Percentiles rank a stretch among this genome's conserved stretches.
Conservation (phyloP, 2,329 filamentous ascomycete species). For the Apiospora pterosperma region DNA sequence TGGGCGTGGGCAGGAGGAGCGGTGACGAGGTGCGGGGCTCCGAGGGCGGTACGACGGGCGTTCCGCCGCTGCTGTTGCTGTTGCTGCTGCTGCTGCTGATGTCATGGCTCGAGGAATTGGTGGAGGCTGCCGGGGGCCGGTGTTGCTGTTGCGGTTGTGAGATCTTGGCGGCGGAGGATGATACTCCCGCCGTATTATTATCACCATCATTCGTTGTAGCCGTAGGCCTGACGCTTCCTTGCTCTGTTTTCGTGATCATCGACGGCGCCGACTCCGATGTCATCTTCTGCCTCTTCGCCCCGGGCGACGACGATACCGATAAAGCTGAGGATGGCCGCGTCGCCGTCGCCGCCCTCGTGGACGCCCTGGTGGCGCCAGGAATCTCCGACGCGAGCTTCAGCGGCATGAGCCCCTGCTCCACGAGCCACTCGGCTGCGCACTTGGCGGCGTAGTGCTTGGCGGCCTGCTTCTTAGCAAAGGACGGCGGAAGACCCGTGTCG, state of each 20-base stretch:
- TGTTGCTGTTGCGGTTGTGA: neutral
- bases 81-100: neutral
- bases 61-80: neutral
- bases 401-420: slow-evolving; percentile 24
- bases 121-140: too few species aligned
- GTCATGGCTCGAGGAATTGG: neutral
- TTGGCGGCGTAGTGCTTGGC: slow-evolving; percentile 53
- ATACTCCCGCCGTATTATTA: neutral
- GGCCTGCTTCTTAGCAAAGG: slow-evolving; percentile 47
- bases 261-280: neutral
- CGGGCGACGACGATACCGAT: neutral
- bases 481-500: slow-evolving; percentile 23
- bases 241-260: neutral
- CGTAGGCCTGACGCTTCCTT: neutral
- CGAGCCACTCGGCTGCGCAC: slow-evolving; percentile 41
- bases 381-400: neutral
- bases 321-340: neutral
- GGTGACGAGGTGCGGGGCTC: slow-evolving; percentile 1
- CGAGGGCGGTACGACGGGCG: neutral
- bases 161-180: neutral
- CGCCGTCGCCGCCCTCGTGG: neutral
- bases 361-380: neutral
- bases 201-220: neutral
- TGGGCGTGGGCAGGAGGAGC: neutral
- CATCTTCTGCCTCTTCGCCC: neutral